Percentiles rank a stretch among this genome's conserved stretches.
These are phyloP conservation scores for Dactylis glomerata DNA, from an alignment of 176 grass and related monocot species.

Conservation along the genomic window DNA sequence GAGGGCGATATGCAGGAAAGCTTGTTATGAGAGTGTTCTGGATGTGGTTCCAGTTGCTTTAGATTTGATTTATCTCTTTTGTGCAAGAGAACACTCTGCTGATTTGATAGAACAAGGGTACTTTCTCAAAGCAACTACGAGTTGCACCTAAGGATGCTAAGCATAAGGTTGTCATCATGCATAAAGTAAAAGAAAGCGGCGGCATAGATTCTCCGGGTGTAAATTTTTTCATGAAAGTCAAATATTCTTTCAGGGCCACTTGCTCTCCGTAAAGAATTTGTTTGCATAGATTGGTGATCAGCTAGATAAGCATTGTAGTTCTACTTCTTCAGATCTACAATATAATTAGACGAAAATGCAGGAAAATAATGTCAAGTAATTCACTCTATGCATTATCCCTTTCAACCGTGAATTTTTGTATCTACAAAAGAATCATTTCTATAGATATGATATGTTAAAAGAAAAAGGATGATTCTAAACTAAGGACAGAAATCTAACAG, in stretches of 20 bases:
- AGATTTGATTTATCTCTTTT: not conserved
- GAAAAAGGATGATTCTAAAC: slow-evolving; percentile 28
- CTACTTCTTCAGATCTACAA: not conserved
- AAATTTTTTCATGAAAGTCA: slow-evolving; percentile 12
- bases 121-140: slow-evolving; percentile 5
- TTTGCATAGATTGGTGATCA: not conserved
- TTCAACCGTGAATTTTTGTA: slow-evolving; percentile 44
- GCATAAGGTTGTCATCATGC: slow-evolving; percentile 21
- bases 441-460: slow-evolving; percentile 41
- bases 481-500: not conserved
- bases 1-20: slow-evolving; percentile 16
- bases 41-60: not conserved
- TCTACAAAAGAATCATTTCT: slow-evolving; percentile 95
- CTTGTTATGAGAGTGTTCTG: slow-evolving; percentile 14
- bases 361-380: slow-evolving; percentile 1
- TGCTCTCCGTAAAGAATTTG: slow-evolving; percentile 1
- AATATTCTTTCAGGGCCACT: slow-evolving; percentile 50
- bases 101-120: slow-evolving; percentile 20
- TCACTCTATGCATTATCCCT: slow-evolving; percentile 34
- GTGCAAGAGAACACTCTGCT: not conserved
- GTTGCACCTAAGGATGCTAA: slow-evolving; percentile 37
- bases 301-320: not conserved
- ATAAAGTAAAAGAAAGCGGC: slow-evolving; percentile 17
- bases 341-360: not conserved
- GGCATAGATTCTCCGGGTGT: slow-evolving; percentile 8